These are phyloP conservation scores for Miscanthus lutarioriparius DNA, from an alignment of 176 grass and related monocot species.

Conservation along the genomic window DNA sequence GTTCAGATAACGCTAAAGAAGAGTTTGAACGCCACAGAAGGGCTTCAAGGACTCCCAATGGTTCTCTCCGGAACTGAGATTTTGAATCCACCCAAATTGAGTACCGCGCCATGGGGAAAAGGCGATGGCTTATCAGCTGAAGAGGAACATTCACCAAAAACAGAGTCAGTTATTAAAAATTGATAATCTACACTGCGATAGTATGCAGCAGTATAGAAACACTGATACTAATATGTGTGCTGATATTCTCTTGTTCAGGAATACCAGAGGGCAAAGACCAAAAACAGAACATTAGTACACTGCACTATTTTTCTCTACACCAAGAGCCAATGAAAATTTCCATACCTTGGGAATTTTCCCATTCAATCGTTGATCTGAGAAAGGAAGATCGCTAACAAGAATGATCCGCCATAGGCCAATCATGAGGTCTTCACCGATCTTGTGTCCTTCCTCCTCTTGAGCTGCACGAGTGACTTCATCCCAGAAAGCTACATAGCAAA, in stretches of 20 bases:
- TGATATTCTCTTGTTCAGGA: background rate
- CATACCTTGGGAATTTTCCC: slow-evolving; percentile 97
- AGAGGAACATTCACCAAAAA: slow-evolving; percentile 24
- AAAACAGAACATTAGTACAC: background rate
- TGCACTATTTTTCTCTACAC: background rate
- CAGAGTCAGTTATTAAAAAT: slow-evolving; percentile 12
- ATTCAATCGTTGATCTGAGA: slow-evolving; percentile 89
- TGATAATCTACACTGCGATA: background rate
- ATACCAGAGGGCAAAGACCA: background rate
- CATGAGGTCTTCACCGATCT: slow-evolving; percentile 60
- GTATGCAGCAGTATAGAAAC: background rate
- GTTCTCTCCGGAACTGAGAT: slow-evolving; percentile 88
- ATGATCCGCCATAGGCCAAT: slow-evolving; percentile 83
- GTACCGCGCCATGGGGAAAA: slow-evolving; percentile 82
- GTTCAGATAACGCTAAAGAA: slow-evolving; percentile 85
- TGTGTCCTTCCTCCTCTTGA: slow-evolving; percentile 74
- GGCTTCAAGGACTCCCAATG: slow-evolving; percentile 72
- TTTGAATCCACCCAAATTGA: slow-evolving; percentile 99
- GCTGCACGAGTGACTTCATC: slow-evolving; percentile 69
- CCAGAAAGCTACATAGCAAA: slow-evolving; percentile 97
- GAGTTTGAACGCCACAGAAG: slow-evolving; percentile 86
- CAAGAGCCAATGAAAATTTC: background rate
- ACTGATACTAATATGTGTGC: background rate
- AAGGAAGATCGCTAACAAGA: slow-evolving; percentile 80
- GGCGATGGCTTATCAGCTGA: slow-evolving; percentile 92